phyloP scores from a whole-genome alignment of 2,329 filamentous ascomycete genomes.

The Purpureocillium takamizusanense region DNA sequence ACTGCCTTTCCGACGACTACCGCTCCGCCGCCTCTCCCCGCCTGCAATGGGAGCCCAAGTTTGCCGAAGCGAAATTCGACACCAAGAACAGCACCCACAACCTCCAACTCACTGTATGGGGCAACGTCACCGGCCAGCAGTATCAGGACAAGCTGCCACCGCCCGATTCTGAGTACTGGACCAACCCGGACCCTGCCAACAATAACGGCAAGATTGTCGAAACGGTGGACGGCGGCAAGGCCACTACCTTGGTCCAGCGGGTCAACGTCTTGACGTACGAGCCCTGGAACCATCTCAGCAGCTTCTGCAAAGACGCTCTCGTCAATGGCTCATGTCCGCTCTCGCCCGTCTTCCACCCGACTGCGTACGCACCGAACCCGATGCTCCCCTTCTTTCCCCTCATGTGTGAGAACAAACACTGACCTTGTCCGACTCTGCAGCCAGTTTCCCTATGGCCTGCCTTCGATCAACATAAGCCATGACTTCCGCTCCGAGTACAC shows the following conservation, averaged over 20 bases:
- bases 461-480: constrained; percentile 64
- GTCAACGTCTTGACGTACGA: constrained; percentile 71
- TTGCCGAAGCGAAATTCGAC: constrained; percentile 68
- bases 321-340: constrained; percentile 64
- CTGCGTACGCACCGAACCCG: constrained; percentile 3
- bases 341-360: constrained; percentile 55
- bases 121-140: constrained; percentile 76
- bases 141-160: constrained; percentile 49
- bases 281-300: constrained; percentile 44
- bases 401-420: constrained; percentile 1
- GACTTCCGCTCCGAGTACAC: constrained; percentile 75
- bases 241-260: constrained; percentile 64
- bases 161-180: constrained; percentile 51
- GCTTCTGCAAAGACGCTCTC: constrained; percentile 59
- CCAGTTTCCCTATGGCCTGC: constrained; percentile 39
- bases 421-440: constrained; percentile 11
- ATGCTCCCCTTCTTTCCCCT: not conserved
- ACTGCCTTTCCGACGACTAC: constrained; percentile 63
- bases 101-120: constrained; percentile 74
- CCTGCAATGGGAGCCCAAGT: constrained; percentile 73
- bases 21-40: constrained; percentile 44
- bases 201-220: constrained; percentile 70
- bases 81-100: constrained; percentile 48
- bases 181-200: constrained; percentile 36
- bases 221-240: constrained; percentile 44